phyloP scores from a whole-genome alignment of 179 eudicot species.

The Vitellaria paradoxa region DNA sequence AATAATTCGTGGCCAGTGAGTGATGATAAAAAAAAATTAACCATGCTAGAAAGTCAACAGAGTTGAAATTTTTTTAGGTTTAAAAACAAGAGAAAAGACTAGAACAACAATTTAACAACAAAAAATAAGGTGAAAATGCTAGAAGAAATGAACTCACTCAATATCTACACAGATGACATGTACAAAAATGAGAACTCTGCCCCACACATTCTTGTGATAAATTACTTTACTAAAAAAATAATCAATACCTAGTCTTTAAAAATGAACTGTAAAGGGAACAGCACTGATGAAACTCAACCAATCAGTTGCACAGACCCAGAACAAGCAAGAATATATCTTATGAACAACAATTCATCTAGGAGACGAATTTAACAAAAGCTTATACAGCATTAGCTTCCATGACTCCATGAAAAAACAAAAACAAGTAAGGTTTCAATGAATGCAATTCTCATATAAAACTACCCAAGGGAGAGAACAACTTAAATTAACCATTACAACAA shows the following conservation, averaged over 20 bases:
- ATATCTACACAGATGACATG: neutral
- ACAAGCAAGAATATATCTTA: neutral
- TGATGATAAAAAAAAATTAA: slow-evolving; percentile 2
- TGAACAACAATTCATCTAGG: slow-evolving; percentile 6
- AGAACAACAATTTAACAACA: no score
- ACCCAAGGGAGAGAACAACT: neutral
- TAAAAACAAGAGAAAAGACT: neutral
- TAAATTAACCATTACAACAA: neutral
- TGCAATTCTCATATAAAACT: neutral
- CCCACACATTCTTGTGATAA: no score
- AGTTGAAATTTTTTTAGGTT: neutral
- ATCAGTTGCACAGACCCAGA: neutral
- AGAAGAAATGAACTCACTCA: slow-evolving; percentile 5
- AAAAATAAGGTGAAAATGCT: neutral
- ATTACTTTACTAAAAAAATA: neutral
- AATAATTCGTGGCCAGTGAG: slow-evolving; percentile 13
- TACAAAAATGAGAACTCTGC: neutral
- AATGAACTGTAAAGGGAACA: neutral
- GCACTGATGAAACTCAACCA: neutral
- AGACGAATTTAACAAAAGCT: neutral
- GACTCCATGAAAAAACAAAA: neutral
- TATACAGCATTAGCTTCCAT: neutral
- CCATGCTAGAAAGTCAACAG: neutral
- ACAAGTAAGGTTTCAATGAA: neutral
- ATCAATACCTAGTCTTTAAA: neutral